Evolutionary conservation across 1,284 basidiomycete species (phyloP).

Genomic region (Coniferiporia weirii): DNA sequence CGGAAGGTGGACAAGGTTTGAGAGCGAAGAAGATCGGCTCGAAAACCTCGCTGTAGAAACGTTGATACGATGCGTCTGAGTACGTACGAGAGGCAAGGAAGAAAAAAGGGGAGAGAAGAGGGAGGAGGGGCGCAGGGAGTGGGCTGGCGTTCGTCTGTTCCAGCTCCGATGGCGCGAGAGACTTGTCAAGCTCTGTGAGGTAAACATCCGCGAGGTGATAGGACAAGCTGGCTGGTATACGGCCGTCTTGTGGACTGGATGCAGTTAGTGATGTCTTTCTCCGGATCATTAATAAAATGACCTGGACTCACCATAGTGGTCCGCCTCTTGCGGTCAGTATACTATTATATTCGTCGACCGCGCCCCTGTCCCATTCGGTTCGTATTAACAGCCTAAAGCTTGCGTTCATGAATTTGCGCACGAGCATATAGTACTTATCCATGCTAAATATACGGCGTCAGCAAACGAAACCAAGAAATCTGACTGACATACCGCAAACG

Average conservation of each 20-base stretch:
- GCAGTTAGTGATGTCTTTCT: conserved; percentile 13
- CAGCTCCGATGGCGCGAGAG: conserved; percentile 28
- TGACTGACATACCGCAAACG: conserved; percentile 63
- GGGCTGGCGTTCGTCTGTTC: conserved; percentile 18
- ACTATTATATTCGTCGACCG: conserved; percentile 57
- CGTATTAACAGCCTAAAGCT: conserved; percentile 77
- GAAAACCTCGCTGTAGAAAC: conserved; percentile 61
- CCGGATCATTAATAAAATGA: neutral
- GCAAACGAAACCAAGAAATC: neutral
- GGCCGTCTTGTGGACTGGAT: conserved; percentile 62
- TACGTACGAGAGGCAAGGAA: conserved; percentile 61
- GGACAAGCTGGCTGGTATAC: conserved; percentile 73
- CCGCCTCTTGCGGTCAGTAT: conserved; percentile 64
- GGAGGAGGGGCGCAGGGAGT: conserved; percentile 50
- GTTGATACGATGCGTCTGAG: conserved; percentile 58
- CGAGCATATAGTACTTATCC: conserved; percentile 96
- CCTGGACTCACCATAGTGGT: conserved; percentile 64
- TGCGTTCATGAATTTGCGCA: conserved; percentile 83
- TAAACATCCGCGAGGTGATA: conserved; percentile 91
- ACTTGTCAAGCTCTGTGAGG: conserved; percentile 85
- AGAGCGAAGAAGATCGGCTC: conserved; percentile 58
- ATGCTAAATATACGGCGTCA: conserved; percentile 47
- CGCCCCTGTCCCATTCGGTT: conserved; percentile 58
- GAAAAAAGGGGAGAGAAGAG: conserved; percentile 65
- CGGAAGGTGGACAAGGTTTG: conserved; percentile 14